These are phyloP conservation scores for Ophiostoma sp. DNA, from an alignment of 2,329 filamentous ascomycete genomes.

Conservation along the genomic window DNA sequence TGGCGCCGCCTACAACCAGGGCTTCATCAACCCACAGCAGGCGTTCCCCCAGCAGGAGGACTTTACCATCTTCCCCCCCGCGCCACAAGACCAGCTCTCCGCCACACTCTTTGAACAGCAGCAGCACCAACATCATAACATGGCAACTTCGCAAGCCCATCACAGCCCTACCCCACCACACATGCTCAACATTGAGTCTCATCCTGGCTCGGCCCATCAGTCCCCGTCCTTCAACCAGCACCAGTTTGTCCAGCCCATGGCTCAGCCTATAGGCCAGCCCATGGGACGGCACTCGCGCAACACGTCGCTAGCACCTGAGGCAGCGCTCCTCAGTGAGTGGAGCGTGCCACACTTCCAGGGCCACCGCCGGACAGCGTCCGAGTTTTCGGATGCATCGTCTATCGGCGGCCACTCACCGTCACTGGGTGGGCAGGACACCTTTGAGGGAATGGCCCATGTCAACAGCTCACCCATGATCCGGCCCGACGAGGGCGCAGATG, in stretches of 20 bases:
- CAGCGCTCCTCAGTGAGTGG: constrained; percentile 56
- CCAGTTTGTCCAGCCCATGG: constrained; percentile 47
- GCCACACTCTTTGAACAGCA: constrained; percentile 54
- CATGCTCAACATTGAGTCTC: constrained; percentile 45
- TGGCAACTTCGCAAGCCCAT: constrained; percentile 52
- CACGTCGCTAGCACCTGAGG: constrained; percentile 53
- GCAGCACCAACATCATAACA: constrained; percentile 30
- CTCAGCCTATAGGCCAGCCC: not conserved
- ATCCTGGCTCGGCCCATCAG: constrained; percentile 44
- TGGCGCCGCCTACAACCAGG: constrained; percentile 20
- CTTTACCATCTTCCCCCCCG: constrained; percentile 59
- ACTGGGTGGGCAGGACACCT: constrained; percentile 68
- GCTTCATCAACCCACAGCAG: constrained; percentile 43
- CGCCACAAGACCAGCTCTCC: constrained; percentile 54
- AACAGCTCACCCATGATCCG: constrained; percentile 72
- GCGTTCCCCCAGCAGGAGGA: constrained; percentile 49
- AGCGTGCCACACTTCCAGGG: constrained; percentile 59
- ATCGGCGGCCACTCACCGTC: constrained; percentile 73
- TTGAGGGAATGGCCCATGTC: constrained; percentile 70
- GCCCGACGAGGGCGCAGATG: constrained; percentile 55
- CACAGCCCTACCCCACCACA: constrained; percentile 53
- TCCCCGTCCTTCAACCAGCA: constrained; percentile 54
- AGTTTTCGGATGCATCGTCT: constrained; percentile 86
- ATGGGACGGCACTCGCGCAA: constrained; percentile 47
- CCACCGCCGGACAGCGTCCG: constrained; percentile 83